Base-by-base conservation (phyloP, 75 land plant species). In the Cryptomeria japonica region DNA sequence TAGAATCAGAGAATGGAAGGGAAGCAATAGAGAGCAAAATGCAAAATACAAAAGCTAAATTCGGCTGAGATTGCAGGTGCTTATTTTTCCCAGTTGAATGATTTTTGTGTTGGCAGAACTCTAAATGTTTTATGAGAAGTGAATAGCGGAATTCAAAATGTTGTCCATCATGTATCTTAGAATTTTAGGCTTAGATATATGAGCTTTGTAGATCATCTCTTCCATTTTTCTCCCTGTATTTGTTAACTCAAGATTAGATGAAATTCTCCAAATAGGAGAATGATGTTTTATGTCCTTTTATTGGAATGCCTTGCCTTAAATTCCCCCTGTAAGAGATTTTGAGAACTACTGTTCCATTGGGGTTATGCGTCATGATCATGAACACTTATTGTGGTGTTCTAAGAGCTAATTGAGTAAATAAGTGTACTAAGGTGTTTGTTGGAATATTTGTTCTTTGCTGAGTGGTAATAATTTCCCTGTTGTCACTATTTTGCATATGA, bases 191-290 rank as follows among this genome's bases (percentile, higher is more conserved):
- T 46, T 46, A 46, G 84, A 32, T 41, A n/a, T n/a, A 46, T 41
- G 42, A 82, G 84, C 84, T 44, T 41, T 44, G 14, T 82, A 34
- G 16, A 41, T 42, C 84, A 46, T 44, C 32, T 44, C 53, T 44
- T 82, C 46, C 46, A 82, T 44, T 42, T 37, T 82, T 44, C 12
- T 82, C 31, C 84, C 53, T 25, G 31, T 82, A 46, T 79, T 19
- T 82, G 46, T 82, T 82, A 38, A 82, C 47, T 42, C 32, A 82
- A 32, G 13, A 82, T 82, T 75, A 82, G 84, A n/a, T 82, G 46
- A 82, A 44, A 28, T 82, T 82, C 84, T 82, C 84, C 84, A 82
- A 82, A 82, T n/a, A 46, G 84, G 51, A 82, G 84, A 46, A 82
- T 79, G 82, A 39, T 46, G 84, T 44, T 46, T 82, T 46, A 44